Percentiles rank a stretch among this genome's conserved stretches.
These are phyloP conservation scores for Colletotrichum musae DNA, from an alignment of 2,329 filamentous ascomycete species.

Conservation along the genomic window DNA sequence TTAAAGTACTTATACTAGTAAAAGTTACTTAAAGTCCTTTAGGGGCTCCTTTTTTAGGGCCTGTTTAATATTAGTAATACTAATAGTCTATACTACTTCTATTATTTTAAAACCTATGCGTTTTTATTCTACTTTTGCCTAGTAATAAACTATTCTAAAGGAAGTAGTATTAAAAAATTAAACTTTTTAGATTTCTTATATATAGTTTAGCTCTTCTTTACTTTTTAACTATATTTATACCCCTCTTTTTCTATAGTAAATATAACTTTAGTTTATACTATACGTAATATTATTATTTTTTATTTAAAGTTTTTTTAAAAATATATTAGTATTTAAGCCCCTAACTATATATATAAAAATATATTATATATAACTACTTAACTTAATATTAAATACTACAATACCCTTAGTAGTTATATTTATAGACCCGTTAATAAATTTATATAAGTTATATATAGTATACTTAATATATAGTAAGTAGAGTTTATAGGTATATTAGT, in stretches of 20 bases:
- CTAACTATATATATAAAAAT: background rate
- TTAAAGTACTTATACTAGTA: background rate
- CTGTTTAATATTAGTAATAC: background rate
- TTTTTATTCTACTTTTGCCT: conserved; percentile 48
- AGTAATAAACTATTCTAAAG: conserved; percentile 42
- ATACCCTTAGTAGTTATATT: conserved; percentile 23
- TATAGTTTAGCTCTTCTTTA: background rate
- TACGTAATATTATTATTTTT: background rate
- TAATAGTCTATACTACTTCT: conserved; percentile 36
- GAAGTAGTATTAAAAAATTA: conserved; percentile 25
- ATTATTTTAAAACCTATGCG: conserved; percentile 42
- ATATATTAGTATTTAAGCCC: background rate
- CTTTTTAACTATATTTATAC: background rate
- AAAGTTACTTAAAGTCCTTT: background rate
- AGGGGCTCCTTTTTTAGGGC: background rate
- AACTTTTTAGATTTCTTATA: conserved; percentile 17
- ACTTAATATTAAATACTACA: background rate
- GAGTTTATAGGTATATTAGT: conserved; percentile 20
- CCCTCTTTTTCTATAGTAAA: background rate
- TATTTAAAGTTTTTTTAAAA: background rate
- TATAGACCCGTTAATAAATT: conserved; percentile 29
- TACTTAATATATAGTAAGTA: conserved; percentile 29
- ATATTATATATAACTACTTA: conserved; percentile 6
- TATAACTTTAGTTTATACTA: background rate
- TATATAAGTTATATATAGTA: conserved; percentile 8